Conservation (phyloP, 2,329 filamentous ascomycete genomes). For the Ascochyta clinopodiicola region DNA sequence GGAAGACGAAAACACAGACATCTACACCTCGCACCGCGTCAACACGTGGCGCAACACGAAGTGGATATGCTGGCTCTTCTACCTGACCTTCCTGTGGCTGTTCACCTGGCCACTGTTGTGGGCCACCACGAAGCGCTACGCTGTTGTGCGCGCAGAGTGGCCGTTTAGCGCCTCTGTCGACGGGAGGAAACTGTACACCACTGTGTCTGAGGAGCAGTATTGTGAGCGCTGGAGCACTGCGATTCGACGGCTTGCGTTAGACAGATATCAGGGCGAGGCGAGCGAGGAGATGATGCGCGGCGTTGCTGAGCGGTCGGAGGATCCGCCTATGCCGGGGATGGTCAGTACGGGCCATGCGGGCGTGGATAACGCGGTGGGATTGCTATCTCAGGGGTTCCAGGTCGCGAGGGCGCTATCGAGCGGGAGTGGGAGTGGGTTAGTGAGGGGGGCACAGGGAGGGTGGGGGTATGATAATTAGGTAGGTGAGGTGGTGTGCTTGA, state of each 20-base stretch:
- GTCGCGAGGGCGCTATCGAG: constrained; percentile 38
- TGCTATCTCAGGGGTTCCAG: constrained; percentile 43
- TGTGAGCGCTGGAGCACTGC: constrained; percentile 68
- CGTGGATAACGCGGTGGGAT: constrained; percentile 41
- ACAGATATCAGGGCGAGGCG: constrained; percentile 62
- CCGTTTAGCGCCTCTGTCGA: constrained; percentile 54
- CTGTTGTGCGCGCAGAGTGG: constrained; percentile 69
- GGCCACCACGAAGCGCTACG: constrained; percentile 71
- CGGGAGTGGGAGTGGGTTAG: constrained; percentile 21
- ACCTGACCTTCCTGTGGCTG: constrained; percentile 71
- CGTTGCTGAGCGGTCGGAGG: constrained; percentile 49
- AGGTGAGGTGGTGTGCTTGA: background rate
- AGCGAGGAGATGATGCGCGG: constrained; percentile 53
- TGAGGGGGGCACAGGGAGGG: constrained; percentile 33
- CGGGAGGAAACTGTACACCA: constrained; percentile 57
- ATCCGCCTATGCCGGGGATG: constrained; percentile 49
- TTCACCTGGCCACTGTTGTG: constrained; percentile 74
- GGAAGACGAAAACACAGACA: constrained; percentile 62
- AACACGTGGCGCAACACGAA: constrained; percentile 70
- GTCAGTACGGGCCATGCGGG: constrained; percentile 38
- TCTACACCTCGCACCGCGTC: constrained; percentile 67
- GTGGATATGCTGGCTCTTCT: constrained; percentile 71
- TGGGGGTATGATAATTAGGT: constrained; percentile 43
- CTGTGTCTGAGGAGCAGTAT: constrained; percentile 61
- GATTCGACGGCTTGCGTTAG: constrained; percentile 65